phyloP scores from a whole-genome alignment of 176 grass and related monocot species.

The Musa schizocarpa region DNA sequence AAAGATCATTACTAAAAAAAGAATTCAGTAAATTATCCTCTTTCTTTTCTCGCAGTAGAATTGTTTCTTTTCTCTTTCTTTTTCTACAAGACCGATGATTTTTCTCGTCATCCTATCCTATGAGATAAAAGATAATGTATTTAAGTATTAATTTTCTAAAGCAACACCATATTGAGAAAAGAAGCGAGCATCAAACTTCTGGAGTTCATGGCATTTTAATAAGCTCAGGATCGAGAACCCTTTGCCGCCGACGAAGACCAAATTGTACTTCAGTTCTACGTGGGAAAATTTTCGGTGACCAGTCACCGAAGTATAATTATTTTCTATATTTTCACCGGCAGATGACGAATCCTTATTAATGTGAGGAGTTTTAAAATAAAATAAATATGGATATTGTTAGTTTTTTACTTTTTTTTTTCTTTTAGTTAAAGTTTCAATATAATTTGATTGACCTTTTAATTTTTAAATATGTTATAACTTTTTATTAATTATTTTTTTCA shows the following conservation, averaged over 20 bases:
- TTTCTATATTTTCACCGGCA: too few relatives aligned
- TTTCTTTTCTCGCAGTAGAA: constrained; percentile 4
- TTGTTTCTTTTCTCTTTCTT: constrained; percentile 80
- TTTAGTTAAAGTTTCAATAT: too few relatives aligned
- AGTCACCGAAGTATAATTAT: not conserved
- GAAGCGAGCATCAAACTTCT: constrained; percentile 48
- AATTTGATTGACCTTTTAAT: too few relatives aligned
- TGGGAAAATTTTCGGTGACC: constrained; percentile 65
- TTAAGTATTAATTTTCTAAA: constrained; percentile 1
- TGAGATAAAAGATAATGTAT: not conserved
- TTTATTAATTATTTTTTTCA: too few relatives aligned
- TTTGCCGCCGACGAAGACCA: constrained; percentile 89
- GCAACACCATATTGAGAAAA: not conserved
- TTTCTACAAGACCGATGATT: constrained; percentile 71
- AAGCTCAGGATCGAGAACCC: constrained; percentile 94
- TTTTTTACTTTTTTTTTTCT: too few relatives aligned
- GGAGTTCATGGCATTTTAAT: constrained; percentile 92
- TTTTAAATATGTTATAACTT: too few relatives aligned
- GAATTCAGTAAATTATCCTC: too few relatives aligned
- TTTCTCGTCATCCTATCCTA: constrained; percentile 97
- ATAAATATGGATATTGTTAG: too few relatives aligned
- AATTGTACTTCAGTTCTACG: constrained; percentile 93
- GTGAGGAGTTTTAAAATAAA: too few relatives aligned
- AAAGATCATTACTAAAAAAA: not conserved
- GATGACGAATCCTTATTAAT: too few relatives aligned